A percentile compares a stretch with the other conserved stretches of the same genome.
phyloP scores from a whole-genome alignment of 495 filamentous ascomycete species.

The Filosporella fistucella region DNA sequence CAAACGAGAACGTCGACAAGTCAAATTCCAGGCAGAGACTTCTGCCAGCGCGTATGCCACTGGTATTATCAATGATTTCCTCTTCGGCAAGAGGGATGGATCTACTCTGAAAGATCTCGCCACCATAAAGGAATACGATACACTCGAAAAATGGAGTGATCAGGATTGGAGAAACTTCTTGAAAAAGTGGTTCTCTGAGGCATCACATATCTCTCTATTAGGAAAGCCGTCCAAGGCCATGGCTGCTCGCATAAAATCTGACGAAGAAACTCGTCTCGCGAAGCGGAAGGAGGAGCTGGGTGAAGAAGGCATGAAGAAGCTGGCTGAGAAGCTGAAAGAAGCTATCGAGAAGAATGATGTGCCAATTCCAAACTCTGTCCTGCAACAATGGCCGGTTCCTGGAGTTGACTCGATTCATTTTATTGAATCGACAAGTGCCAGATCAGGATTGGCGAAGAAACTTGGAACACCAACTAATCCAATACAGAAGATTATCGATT shows the following conservation, averaged over 20 bases:
- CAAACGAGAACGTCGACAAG: constrained; percentile 66
- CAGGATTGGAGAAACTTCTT: constrained; percentile 78
- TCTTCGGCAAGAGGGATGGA: constrained; percentile 84
- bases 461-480: constrained; percentile 61
- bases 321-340: constrained; percentile 70
- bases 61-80: constrained; percentile 82
- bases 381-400: constrained; percentile 80
- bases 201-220: constrained; percentile 79
- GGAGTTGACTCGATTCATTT: constrained; percentile 87
- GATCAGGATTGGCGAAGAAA: constrained; percentile 73
- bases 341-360: constrained; percentile 80
- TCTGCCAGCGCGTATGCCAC: constrained; percentile 71
- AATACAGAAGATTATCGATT: constrained; percentile 74
- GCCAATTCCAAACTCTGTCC: constrained; percentile 67
- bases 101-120: constrained; percentile 68
- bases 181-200: constrained; percentile 79
- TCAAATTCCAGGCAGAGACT: constrained; percentile 74
- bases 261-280: constrained; percentile 58
- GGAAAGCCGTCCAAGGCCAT: constrained; percentile 74
- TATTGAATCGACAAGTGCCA: constrained; percentile 80
- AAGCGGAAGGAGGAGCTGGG: constrained; percentile 47
- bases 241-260: constrained; percentile 65
- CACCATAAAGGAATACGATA: constrained; percentile 68
- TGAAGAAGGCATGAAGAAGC: constrained; percentile 53
- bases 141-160: constrained; percentile 74